phyloP scores from a whole-genome alignment of 1,284 basidiomycete species.

The Mycena citricolor region DNA sequence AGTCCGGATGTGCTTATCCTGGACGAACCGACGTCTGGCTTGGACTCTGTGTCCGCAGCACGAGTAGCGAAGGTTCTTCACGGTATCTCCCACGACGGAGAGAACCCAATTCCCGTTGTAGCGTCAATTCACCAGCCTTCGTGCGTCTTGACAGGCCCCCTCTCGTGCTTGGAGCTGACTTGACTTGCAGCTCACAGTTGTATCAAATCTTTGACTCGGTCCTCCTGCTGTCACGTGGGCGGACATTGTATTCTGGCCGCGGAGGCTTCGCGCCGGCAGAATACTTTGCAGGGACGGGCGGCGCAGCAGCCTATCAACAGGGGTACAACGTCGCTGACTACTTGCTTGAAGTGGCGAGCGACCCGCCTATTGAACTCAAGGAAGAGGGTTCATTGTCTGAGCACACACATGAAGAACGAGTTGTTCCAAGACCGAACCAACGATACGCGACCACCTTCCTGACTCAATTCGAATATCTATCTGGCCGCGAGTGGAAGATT shows the following conservation, averaged over 20 bases:
- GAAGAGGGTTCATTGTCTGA: too few species aligned
- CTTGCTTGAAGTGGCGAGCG: constrained; percentile 81
- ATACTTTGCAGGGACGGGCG: constrained; percentile 50
- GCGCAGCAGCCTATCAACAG: constrained; percentile 41
- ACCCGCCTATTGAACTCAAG: constrained; percentile 50
- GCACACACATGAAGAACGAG: too few species aligned
- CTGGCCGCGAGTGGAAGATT: constrained; percentile 80
- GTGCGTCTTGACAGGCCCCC: constrained; percentile 43
- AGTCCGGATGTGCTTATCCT: constrained; percentile 79
- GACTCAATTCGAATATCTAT: constrained; percentile 81
- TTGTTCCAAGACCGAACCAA: too few species aligned
- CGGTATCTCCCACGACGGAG: constrained; percentile 67
- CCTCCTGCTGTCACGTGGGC: constrained; percentile 75
- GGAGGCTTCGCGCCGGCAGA: constrained; percentile 67
- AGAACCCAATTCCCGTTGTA: constrained; percentile 76
- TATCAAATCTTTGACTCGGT: constrained; percentile 85
- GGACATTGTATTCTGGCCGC: constrained; percentile 77
- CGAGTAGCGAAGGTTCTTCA: constrained; percentile 77
- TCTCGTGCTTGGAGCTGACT: not conserved
- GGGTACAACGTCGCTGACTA: constrained; percentile 92
- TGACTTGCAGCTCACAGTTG: constrained; percentile 63
- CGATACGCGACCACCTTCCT: constrained; percentile 75
- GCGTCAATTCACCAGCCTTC: constrained; percentile 87
- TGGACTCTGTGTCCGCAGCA: constrained; percentile 86
- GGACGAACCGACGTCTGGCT: constrained; percentile 80